These are phyloP conservation scores for Spergularia azorica DNA, from an alignment of 179 eudicot species.

Conservation along the genomic window DNA sequence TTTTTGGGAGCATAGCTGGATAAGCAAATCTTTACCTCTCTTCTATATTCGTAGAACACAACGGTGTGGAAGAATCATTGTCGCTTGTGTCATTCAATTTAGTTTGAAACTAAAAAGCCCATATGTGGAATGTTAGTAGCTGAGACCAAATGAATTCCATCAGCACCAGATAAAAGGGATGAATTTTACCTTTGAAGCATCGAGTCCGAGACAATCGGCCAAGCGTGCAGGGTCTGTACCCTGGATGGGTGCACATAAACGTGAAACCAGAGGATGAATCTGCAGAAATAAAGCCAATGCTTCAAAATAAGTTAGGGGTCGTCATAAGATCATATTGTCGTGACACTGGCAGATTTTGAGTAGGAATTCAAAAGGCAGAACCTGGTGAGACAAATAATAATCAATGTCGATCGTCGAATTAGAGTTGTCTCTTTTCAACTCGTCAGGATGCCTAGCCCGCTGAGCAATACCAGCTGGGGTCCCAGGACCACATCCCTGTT, in stretches of 20 bases:
- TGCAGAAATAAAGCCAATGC: constrained; percentile 29
- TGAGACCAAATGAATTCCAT: background rate
- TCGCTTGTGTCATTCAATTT: constrained; percentile 50
- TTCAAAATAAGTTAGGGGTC: too few species aligned
- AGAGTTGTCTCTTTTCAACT: constrained; percentile 63
- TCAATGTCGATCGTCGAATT: constrained; percentile 91
- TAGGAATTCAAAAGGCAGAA: constrained; percentile 13
- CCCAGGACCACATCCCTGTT: constrained; percentile 60
- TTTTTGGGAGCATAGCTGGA: too few species aligned
- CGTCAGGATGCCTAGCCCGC: constrained; percentile 99
- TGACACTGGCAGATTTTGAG: too few species aligned
- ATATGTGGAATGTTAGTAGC: constrained; percentile 25
- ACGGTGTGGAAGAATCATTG: constrained; percentile 55
- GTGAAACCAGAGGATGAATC: constrained; percentile 98
- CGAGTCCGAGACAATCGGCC: constrained; percentile 95
- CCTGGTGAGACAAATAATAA: constrained; percentile 97
- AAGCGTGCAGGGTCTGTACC: constrained; percentile 96
- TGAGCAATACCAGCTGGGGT: constrained; percentile 81
- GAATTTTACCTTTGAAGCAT: constrained; percentile 78
- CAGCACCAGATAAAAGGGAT: background rate
- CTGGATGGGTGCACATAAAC: constrained; percentile 94
- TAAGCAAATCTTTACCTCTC: constrained; percentile 55
- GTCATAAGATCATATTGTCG: constrained; percentile 1
- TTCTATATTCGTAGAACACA: constrained; percentile 61
- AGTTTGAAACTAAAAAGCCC: constrained; percentile 64